Conservation (phyloP, 352 stramenopile genomes). For the Globisporangium viniferum region DNA sequence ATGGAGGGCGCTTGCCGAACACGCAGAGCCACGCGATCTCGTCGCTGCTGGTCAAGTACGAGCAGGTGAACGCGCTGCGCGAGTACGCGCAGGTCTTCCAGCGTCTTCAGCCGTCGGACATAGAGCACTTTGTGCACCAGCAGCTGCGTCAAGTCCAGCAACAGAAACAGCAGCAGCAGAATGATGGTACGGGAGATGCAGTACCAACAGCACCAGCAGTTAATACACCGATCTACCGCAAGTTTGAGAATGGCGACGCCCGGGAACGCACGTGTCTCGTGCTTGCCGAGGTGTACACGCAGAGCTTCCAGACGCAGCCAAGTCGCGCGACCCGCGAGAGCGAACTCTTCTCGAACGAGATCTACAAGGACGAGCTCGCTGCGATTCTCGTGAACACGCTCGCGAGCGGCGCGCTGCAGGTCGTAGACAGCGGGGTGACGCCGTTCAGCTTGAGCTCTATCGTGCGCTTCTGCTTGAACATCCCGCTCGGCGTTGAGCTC, state of each 20-base stretch:
- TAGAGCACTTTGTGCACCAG: slow-evolving; percentile 21
- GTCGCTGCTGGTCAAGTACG: slow-evolving; percentile 27
- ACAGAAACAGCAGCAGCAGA: slow-evolving; percentile 6
- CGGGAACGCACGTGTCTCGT: slow-evolving; percentile 34
- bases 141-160: slow-evolving; percentile 2
- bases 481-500: slow-evolving; percentile 39
- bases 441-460: slow-evolving; percentile 13
- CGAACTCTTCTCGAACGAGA: slow-evolving; percentile 50
- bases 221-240: slow-evolving; percentile 32
- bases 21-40: slow-evolving; percentile 19
- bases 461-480: slow-evolving; percentile 24
- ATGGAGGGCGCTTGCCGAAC: background rate
- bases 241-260: slow-evolving; percentile 42
- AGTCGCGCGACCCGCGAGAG: slow-evolving; percentile 16
- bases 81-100: slow-evolving; percentile 39
- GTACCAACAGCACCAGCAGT: background rate
- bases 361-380: slow-evolving; percentile 57
- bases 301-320: slow-evolving; percentile 6
- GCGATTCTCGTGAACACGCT: slow-evolving; percentile 47
- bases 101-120: slow-evolving; percentile 21
- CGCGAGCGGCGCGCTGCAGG: slow-evolving; percentile 29
- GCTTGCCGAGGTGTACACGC: slow-evolving; percentile 27
- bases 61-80: slow-evolving; percentile 39
- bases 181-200: background rate
- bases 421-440: slow-evolving; percentile 1